phyloP scores from a whole-genome alignment of 1,284 basidiomycete species.

The Pseudomicrostroma phylloplanum region DNA sequence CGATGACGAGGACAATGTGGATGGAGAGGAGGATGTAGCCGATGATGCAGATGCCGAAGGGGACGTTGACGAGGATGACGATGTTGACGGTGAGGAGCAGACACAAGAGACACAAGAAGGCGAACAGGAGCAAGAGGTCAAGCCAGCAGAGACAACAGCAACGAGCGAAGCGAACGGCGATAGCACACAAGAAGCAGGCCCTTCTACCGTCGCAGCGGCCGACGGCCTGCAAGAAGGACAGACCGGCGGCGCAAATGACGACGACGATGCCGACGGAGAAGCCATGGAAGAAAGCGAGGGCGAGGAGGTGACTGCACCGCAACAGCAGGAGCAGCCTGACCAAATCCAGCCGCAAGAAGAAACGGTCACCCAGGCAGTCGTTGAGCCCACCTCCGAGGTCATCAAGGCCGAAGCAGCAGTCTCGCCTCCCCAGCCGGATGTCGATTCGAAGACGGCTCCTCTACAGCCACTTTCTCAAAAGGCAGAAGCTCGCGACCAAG shows the following conservation, averaged over 20 bases:
- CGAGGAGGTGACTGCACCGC: not conserved
- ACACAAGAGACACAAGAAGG: slow-evolving; percentile 10
- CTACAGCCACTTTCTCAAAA: not conserved
- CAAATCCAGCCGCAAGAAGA: not conserved
- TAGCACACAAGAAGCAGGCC: too few species aligned
- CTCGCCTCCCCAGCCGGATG: not conserved
- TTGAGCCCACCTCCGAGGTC: slow-evolving; percentile 11
- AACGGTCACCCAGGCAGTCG: not conserved
- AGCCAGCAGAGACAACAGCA: not conserved
- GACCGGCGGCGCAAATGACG: not conserved
- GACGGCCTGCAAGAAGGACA: not conserved
- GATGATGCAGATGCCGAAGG: slow-evolving; percentile 12
- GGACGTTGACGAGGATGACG: slow-evolving; percentile 12
- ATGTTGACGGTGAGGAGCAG: slow-evolving; percentile 11
- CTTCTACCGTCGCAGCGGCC: not conserved
- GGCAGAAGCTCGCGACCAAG: slow-evolving; percentile 3
- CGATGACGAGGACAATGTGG: not conserved
- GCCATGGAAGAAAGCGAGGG: not conserved
- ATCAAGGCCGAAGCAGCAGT: slow-evolving; percentile 14
- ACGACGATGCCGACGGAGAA: not conserved
- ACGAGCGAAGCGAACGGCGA: too few species aligned
- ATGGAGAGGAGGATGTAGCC: slow-evolving; percentile 11
- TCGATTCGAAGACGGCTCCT: not conserved
- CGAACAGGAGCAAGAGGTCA: not conserved
- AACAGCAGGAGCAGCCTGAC: not conserved